Evolutionary conservation across 768 basidiomycete genomes (phyloP).

Genomic region (Russula abietina): DNA sequence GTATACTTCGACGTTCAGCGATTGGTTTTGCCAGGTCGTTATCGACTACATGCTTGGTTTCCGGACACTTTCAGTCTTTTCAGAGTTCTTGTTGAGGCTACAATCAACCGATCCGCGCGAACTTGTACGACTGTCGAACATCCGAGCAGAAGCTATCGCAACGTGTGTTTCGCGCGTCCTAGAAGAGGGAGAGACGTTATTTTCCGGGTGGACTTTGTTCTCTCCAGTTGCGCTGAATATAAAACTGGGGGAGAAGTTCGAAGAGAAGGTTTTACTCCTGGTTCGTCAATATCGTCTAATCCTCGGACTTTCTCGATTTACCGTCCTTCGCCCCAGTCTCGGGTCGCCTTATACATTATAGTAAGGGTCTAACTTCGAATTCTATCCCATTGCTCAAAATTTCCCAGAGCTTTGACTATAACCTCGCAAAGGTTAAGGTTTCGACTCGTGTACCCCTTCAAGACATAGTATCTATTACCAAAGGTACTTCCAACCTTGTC

Average conservation of each 20-base stretch:
- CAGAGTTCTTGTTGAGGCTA: slow-evolving; percentile 85
- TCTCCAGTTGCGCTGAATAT: slow-evolving; percentile 71
- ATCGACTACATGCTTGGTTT: slow-evolving; percentile 90
- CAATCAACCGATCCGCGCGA: slow-evolving; percentile 90
- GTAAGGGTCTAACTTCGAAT: slow-evolving; percentile 40
- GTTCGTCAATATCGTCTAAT: slow-evolving; percentile 42
- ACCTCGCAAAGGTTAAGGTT: slow-evolving; percentile 82
- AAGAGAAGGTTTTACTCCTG: slow-evolving; percentile 89
- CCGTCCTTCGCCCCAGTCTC: slow-evolving; percentile 29
- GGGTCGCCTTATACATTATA: slow-evolving; percentile 65
- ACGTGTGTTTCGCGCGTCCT: slow-evolving; percentile 60
- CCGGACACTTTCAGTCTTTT: slow-evolving; percentile 81
- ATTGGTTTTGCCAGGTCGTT: slow-evolving; percentile 96
- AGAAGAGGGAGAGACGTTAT: slow-evolving; percentile 46
- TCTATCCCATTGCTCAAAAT: background rate
- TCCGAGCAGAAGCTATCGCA: slow-evolving; percentile 89
- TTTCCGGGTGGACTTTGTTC: slow-evolving; percentile 90
- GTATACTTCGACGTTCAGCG: slow-evolving; percentile 85
- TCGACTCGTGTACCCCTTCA: slow-evolving; percentile 86
- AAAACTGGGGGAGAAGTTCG: slow-evolving; percentile 72
- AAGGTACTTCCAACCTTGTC: slow-evolving; percentile 46
- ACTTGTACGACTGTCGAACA: slow-evolving; percentile 79
- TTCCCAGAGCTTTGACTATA: slow-evolving; percentile 84
- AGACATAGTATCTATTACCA: slow-evolving; percentile 68
- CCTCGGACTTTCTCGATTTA: slow-evolving; percentile 15